Evolutionary conservation across 768 basidiomycete genomes (phyloP).

Genomic region (Tephrocybe sp.): DNA sequence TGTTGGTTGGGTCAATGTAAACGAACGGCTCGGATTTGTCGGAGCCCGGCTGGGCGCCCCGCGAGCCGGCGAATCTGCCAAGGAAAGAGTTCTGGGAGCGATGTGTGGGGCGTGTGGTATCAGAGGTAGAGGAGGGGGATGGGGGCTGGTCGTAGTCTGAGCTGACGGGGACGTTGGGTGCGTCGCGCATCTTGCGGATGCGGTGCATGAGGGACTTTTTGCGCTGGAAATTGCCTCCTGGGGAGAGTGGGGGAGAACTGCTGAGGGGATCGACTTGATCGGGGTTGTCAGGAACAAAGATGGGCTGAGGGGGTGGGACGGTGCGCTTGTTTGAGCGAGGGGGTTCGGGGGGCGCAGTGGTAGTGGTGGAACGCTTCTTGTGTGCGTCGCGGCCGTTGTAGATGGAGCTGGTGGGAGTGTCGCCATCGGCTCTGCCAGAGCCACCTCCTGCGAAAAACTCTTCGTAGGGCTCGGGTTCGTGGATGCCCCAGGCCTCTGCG

Average conservation of each 20-base stretch:
- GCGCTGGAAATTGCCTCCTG: conserved; percentile 60
- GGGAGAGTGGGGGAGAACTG: conserved; percentile 42
- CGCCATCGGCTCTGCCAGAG: conserved; percentile 43
- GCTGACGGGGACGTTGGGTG: conserved; percentile 77
- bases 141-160: conserved; percentile 44
- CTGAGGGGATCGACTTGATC: conserved; percentile 34
- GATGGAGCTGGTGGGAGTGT: conserved; percentile 67
- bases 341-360: conserved; percentile 25
- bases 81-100: conserved; percentile 74
- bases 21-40: conserved; percentile 60
- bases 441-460: conserved; percentile 87
- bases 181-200: conserved; percentile 85
- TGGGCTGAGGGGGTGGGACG: conserved; percentile 82
- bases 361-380: conserved; percentile 44
- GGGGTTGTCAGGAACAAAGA: conserved; percentile 62
- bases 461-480: conserved; percentile 89
- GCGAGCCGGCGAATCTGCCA: conserved; percentile 55
- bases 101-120: conserved; percentile 59
- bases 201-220: conserved; percentile 86
- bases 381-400: conserved; percentile 63
- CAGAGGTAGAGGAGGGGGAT: conserved; percentile 36
- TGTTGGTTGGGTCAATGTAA: conserved; percentile 59
- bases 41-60: conserved; percentile 26
- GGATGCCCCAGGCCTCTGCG: conserved; percentile 91
- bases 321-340: conserved; percentile 38